Evolutionary conservation across 2,329 filamentous ascomycete species (phyloP).

Genomic region (Davidsoniella eucalypti): DNA sequence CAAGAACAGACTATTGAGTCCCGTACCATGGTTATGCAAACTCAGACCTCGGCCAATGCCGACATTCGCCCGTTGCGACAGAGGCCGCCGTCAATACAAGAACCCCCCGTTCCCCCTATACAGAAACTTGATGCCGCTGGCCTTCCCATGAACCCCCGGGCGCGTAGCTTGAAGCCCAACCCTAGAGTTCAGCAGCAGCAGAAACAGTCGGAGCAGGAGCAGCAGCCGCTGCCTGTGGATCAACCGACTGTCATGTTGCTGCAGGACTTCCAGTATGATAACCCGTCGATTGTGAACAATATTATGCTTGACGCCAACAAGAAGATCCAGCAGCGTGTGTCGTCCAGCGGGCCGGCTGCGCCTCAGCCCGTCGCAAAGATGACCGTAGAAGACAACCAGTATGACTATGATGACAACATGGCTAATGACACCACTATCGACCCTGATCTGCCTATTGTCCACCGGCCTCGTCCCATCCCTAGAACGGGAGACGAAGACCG

Average conservation of each 20-base stretch:
- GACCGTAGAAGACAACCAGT: neutral
- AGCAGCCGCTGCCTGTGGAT: slow-evolving; percentile 14
- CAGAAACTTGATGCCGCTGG: slow-evolving; percentile 30
- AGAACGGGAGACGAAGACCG: slow-evolving; percentile 30
- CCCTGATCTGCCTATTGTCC: slow-evolving; percentile 24
- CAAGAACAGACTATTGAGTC: slow-evolving; percentile 1
- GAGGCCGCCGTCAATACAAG: slow-evolving; percentile 15
- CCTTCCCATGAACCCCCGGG: slow-evolving; percentile 31
- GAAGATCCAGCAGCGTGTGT: slow-evolving; percentile 14
- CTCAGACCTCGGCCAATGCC: slow-evolving; percentile 19
- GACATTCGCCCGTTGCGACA: slow-evolving; percentile 20
- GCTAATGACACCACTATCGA: slow-evolving; percentile 7
- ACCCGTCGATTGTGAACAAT: slow-evolving; percentile 31
- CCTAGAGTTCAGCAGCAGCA: slow-evolving; percentile 18
- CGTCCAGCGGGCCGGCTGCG: neutral
- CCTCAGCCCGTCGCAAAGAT: slow-evolving; percentile 1
- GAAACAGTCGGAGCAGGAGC: slow-evolving; percentile 6
- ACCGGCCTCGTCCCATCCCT: slow-evolving; percentile 40
- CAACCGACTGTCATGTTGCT: slow-evolving; percentile 36
- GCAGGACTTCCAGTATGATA: slow-evolving; percentile 38
- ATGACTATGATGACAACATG: neutral
- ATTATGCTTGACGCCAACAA: slow-evolving; percentile 30
- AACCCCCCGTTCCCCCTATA: slow-evolving; percentile 21
- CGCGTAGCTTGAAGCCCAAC: slow-evolving; percentile 20
- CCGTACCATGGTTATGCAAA: slow-evolving; percentile 17